phyloP scores from a whole-genome alignment of 306 rosid species.

The Luffa aegyptiaca region DNA sequence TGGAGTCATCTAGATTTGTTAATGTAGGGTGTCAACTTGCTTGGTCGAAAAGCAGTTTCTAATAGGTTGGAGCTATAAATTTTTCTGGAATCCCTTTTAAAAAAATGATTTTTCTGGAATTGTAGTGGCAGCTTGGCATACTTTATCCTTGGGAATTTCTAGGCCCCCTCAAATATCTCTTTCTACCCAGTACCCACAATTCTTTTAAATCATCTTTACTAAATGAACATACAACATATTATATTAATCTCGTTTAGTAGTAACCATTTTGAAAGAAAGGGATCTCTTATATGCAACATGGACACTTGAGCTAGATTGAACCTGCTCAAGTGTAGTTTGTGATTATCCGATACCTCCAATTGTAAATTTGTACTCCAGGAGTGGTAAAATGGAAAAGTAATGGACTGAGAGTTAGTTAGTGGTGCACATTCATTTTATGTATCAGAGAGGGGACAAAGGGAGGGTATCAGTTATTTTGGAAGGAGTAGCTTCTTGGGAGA shows the following conservation, averaged over 20 bases:
- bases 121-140: not conserved
- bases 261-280: not conserved
- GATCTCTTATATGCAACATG: not conserved
- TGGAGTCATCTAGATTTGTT: conserved; percentile 7
- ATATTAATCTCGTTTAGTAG: not conserved
- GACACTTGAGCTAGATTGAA: not conserved
- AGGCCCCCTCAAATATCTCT: not conserved
- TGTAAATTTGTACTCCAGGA: not conserved
- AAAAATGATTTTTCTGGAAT: not conserved
- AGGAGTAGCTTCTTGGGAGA: not conserved
- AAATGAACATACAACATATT: not conserved
- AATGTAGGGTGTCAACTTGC: not conserved
- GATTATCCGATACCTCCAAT: not conserved
- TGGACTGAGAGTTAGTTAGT: not conserved
- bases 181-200: not conserved
- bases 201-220: not conserved
- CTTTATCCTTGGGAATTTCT: not conserved
- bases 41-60: not conserved
- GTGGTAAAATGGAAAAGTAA: not conserved
- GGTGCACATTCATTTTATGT: not conserved
- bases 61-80: not conserved
- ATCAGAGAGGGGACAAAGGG: not conserved
- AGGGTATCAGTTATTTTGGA: not conserved
- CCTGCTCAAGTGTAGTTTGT: not conserved
- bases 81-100: not conserved